Conservation (phyloP, 768 basidiomycete species). For the Tricholoma sp. region DNA sequence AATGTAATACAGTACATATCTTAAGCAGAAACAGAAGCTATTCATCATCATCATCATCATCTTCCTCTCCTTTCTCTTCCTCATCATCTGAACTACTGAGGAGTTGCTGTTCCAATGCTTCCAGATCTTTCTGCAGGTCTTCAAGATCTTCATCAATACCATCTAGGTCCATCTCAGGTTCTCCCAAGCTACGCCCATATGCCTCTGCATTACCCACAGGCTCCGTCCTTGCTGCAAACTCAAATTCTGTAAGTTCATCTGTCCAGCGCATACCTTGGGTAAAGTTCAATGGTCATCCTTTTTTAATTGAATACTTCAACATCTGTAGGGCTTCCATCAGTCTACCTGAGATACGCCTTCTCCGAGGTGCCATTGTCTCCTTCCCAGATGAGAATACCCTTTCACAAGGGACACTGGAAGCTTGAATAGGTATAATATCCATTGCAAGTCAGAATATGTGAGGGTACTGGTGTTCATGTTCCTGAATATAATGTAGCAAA, state of each 20-base stretch:
- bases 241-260: background rate
- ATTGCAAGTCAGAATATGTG: background rate
- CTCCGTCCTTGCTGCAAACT: background rate
- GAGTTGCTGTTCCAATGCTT: background rate
- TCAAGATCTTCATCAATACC: background rate
- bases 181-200: background rate
- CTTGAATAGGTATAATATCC: constrained; percentile 6
- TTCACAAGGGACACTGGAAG: constrained; percentile 2
- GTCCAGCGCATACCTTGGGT: background rate
- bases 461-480: background rate
- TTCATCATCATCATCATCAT: background rate
- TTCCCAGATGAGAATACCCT: constrained; percentile 5
- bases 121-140: background rate
- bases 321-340: constrained; percentile 9
- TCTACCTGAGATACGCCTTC: background rate
- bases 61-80: background rate
- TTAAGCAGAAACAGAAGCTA: background rate
- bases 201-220: background rate
- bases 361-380: constrained; percentile 4
- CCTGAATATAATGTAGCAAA: background rate
- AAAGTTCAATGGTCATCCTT: background rate
- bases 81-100: too few relatives aligned
- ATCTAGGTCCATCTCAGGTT: background rate
- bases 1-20: background rate
- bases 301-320: background rate